Evolutionary conservation across 805 yeast genomes (phyloP).

Genomic region (Millerago galiae): DNA sequence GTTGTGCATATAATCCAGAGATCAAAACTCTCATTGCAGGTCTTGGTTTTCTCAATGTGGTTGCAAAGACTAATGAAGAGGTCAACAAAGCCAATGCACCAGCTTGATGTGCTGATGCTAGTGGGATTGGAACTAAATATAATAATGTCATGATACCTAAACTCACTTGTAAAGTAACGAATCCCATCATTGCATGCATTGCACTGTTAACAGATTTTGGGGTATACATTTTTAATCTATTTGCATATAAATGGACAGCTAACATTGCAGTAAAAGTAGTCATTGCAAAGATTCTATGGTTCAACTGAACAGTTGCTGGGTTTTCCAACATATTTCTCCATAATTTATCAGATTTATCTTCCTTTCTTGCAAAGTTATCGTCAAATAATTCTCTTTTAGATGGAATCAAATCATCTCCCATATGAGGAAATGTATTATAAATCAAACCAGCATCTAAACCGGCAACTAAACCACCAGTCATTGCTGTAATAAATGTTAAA

Average conservation of each 20-base stretch:
- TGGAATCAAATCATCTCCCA: constrained; percentile 86
- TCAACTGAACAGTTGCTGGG: constrained; percentile 91
- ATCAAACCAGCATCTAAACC: constrained; percentile 97
- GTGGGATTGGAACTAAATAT: constrained; percentile 84
- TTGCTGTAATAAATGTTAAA: constrained; percentile 80
- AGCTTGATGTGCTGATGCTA: constrained; percentile 96
- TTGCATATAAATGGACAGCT: constrained; percentile 65
- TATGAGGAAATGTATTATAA: constrained; percentile 92
- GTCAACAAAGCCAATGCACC: constrained; percentile 91
- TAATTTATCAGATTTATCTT: constrained; percentile 64
- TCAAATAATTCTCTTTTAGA: constrained; percentile 72
- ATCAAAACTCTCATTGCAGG: constrained; percentile 31
- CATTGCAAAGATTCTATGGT: constrained; percentile 80
- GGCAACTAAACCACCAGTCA: constrained; percentile 98
- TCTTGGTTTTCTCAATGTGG: constrained; percentile 55
- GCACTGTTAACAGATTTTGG: constrained; percentile 53
- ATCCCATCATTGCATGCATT: constrained; percentile 69
- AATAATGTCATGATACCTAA: constrained; percentile 83
- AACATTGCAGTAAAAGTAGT: constrained; percentile 69
- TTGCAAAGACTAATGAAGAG: constrained; percentile 56
- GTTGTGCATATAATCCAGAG: constrained; percentile 28
- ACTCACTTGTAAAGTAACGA: constrained; percentile 75
- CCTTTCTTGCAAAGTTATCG: constrained; percentile 59
- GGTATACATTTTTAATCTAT: constrained; percentile 43
- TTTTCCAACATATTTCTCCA: constrained; percentile 95